Evolutionary conservation across 1,284 basidiomycete genomes (phyloP), one percentile per base, ranked within the genome.

Genomic region (Fistulina hepatica): DNA sequence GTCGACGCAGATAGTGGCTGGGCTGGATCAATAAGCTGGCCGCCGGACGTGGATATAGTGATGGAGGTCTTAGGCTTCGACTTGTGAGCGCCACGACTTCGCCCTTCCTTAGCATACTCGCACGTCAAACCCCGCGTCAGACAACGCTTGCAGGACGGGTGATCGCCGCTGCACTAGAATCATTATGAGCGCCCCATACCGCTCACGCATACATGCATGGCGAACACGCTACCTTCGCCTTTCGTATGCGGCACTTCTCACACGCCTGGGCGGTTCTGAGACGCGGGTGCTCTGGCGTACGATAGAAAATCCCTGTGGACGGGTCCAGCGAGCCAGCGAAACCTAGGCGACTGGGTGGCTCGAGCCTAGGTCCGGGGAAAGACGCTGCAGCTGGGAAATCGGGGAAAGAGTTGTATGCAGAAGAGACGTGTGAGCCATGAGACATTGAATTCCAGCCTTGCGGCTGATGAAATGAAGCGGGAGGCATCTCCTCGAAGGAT

Each of bases 11-110:
- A n/a, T n/a, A n/a, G n/a, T n/a, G n/a, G n/a, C n/a, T n/a, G n/a
- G n/a, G n/a, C n/a, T n/a, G n/a, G n/a, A n/a, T n/a, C n/a, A n/a
- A n/a, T n/a, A n/a, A n/a, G n/a, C n/a, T n/a, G n/a, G n/a, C n/a
- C n/a, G n/a, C n/a, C n/a, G n/a, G n/a, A n/a, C n/a, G n/a, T n/a
- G n/a, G n/a, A n/a, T n/a, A n/a, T n/a, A n/a, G n/a, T n/a, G n/a
- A n/a, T n/a, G n/a, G n/a, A n/a, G n/a, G n/a, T n/a, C n/a, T n/a
- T n/a, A n/a, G n/a, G 9, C 50, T 63, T 66, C 21, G 58, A 48
- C 44, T 75, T 77, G 53, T 72, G 75, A n/a, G 75, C 73, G 1
- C 74, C 75, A 9, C 75, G 67, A 40, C 73, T 67, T 23, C 72
- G 61, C 3, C 73, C 69, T 55, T 81, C 76, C 28, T 73, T 66